Percentiles rank a stretch among this genome's conserved stretches.
Conservation (phyloP, 2,329 filamentous ascomycete species). For the Trichoderma lentiforme region DNA sequence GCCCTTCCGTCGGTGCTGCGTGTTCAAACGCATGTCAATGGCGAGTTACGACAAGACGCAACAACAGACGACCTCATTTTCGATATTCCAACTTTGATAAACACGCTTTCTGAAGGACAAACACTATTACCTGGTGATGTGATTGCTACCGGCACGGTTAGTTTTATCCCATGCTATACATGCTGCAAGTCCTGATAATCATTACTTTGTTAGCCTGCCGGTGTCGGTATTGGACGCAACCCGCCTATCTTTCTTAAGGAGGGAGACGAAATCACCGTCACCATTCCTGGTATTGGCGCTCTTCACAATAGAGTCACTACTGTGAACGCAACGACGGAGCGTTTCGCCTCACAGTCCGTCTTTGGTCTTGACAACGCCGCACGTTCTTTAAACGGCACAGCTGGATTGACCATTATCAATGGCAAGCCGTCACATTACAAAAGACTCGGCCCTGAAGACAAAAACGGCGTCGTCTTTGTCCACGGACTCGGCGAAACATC, state of each 20-base stretch:
- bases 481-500: background rate
- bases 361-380: background rate
- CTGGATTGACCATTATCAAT: background rate
- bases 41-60: constrained; percentile 11
- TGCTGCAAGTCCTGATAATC: background rate
- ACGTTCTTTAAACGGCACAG: background rate
- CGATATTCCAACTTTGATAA: constrained; percentile 7
- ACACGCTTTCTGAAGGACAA: background rate
- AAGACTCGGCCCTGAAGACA: background rate
- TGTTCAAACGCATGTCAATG: constrained; percentile 7
- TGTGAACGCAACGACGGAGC: background rate
- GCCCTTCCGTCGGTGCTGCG: constrained; percentile 2
- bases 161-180: background rate
- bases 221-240: constrained; percentile 1
- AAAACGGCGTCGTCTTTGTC: background rate
- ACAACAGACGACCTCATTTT: constrained; percentile 7
- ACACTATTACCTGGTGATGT: constrained; percentile 7
- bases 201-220: background rate
- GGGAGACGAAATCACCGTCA: background rate
- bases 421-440: constrained; percentile 1
- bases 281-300: background rate
- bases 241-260: background rate
- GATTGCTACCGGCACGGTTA: constrained; percentile 4
- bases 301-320: background rate
- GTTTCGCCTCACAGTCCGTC: background rate